phyloP scores from a whole-genome alignment of 352 stramenopile genomes.

The Phytophthora kernoviae region DNA sequence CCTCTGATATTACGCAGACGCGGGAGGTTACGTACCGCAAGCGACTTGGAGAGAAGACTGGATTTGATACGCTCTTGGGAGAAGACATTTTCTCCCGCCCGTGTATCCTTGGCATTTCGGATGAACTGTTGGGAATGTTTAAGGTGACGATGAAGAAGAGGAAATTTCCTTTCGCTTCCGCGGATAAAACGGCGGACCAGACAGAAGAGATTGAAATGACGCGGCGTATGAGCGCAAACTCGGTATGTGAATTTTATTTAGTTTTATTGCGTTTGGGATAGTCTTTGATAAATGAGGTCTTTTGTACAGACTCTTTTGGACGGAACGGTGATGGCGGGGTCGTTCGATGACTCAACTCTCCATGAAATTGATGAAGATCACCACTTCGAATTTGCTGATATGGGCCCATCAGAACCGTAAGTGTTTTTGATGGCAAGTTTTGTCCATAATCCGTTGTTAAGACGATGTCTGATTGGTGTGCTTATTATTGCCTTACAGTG shows the following conservation, averaged over 20 bases:
- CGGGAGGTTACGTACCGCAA: constrained; percentile 50
- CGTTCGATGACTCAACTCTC: constrained; percentile 37
- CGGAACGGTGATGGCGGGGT: constrained; percentile 21
- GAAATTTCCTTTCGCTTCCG: constrained; percentile 71
- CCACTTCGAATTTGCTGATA: constrained; percentile 47
- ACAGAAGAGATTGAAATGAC: constrained; percentile 66
- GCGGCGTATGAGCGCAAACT: constrained; percentile 64
- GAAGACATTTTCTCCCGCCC: constrained; percentile 65
- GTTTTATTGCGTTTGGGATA: background rate
- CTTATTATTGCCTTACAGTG: constrained; percentile 9
- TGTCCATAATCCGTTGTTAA: background rate
- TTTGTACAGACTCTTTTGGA: constrained; percentile 32
- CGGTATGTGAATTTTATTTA: constrained; percentile 49
- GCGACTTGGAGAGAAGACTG: constrained; percentile 20
- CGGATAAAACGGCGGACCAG: constrained; percentile 33
- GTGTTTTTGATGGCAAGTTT: background rate
- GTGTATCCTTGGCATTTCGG: constrained; percentile 60
- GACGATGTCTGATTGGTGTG: constrained; percentile 3
- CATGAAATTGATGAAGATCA: constrained; percentile 50
- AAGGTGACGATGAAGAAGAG: constrained; percentile 86
- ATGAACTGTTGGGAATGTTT: constrained; percentile 78
- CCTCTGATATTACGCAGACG: constrained; percentile 72
- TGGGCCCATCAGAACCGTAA: constrained; percentile 29
- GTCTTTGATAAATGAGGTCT: constrained; percentile 7
- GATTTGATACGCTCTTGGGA: constrained; percentile 20